phyloP scores from a whole-genome alignment of 352 stramenopile genomes.

The Phytophthora colocasiae region DNA sequence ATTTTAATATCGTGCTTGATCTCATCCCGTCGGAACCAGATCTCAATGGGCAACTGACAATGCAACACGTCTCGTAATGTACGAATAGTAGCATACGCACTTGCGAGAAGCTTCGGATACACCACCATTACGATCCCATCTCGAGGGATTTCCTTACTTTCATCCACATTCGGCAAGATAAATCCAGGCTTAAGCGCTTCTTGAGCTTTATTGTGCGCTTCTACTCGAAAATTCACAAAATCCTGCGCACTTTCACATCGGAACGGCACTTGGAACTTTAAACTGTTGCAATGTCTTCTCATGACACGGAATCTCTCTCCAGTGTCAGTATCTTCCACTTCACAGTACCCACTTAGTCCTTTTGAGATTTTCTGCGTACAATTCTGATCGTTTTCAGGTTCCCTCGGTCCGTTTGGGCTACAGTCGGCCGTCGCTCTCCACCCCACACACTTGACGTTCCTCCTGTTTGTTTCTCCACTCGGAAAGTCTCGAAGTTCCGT shows the following conservation, averaged over 20 bases:
- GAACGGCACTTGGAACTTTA: constrained; percentile 35
- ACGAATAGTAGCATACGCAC: constrained; percentile 48
- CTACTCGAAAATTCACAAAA: constrained; percentile 39
- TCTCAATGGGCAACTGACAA: constrained; percentile 54
- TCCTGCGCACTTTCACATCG: constrained; percentile 41
- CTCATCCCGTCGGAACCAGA: constrained; percentile 55
- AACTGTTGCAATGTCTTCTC: constrained; percentile 34
- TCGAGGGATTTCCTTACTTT: background rate
- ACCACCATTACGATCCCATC: constrained; percentile 58
- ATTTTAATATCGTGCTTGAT: constrained; percentile 32
- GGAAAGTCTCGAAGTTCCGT: constrained; percentile 10
- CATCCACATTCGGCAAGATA: constrained; percentile 9
- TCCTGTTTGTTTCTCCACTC: background rate
- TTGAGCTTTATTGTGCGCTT: constrained; percentile 5
- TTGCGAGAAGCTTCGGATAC: constrained; percentile 54
- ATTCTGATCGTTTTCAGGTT: constrained; percentile 15
- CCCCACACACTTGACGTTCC: constrained; percentile 22
- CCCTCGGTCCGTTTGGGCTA: constrained; percentile 11
- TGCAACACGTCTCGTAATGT: constrained; percentile 37
- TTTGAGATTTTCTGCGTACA: constrained; percentile 20
- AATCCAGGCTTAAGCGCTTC: constrained; percentile 18
- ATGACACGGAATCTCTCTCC: constrained; percentile 40
- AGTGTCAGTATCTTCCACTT: constrained; percentile 24
- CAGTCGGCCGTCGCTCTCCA: constrained; percentile 27
- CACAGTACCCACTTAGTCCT: constrained; percentile 50